phyloP scores from a whole-genome alignment of 2,329 filamentous ascomycete genomes.

The Aspergillus niger region DNA sequence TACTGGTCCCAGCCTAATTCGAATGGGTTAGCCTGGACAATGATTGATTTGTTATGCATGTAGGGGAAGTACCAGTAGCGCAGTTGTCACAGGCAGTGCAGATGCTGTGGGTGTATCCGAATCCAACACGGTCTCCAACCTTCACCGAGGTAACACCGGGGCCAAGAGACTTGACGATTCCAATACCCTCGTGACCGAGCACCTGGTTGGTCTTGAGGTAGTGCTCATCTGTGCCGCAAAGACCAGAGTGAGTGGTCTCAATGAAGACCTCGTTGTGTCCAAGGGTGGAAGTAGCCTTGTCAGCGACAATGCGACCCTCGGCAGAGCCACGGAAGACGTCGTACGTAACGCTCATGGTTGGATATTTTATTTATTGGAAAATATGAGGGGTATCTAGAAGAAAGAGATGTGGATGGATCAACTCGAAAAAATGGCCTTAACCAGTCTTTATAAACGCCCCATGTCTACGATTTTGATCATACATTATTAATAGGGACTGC shows the following conservation, averaged over 20 bases:
- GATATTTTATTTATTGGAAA: background rate
- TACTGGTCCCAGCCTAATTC: constrained; percentile 24
- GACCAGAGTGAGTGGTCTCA: constrained; percentile 24
- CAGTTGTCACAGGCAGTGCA: constrained; percentile 38
- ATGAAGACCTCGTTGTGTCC: constrained; percentile 21
- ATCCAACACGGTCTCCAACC: constrained; percentile 40
- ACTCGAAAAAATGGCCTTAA: too few species aligned
- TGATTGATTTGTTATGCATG: too few species aligned
- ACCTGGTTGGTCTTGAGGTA: constrained; percentile 23
- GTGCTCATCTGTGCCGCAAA: constrained; percentile 29
- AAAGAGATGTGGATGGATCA: background rate
- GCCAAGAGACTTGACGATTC: constrained; percentile 51
- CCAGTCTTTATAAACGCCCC: background rate
- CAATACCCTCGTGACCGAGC: constrained; percentile 58
- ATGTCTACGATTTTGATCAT: background rate
- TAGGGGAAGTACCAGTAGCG: constrained; percentile 18
- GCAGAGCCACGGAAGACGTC: constrained; percentile 23
- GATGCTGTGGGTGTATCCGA: constrained; percentile 31
- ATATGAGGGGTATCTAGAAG: background rate
- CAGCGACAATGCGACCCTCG: constrained; percentile 18
- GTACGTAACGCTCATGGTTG: constrained; percentile 12
- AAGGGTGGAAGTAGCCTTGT: constrained; percentile 11
- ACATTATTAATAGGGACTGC: background rate
- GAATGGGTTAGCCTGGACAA: background rate
- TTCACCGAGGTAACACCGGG: constrained; percentile 49